Percentiles rank a stretch among this genome's conserved stretches.
Evolutionary conservation across 768 basidiomycete species (phyloP).

Genomic region (Sporobolomyces pararoseus): DNA sequence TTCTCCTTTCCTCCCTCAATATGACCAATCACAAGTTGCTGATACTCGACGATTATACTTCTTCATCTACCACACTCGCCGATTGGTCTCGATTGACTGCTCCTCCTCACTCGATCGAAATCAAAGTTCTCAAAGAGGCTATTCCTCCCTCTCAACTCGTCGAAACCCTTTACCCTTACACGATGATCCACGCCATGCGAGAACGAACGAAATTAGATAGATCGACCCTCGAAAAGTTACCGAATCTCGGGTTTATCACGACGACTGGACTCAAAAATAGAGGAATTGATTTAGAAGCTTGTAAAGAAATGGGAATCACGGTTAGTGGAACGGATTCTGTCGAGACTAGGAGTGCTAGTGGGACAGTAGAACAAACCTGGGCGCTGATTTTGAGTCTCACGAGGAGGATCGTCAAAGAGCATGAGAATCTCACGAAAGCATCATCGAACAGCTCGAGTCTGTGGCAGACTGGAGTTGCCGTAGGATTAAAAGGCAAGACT

Average conservation of each 20-base stretch:
- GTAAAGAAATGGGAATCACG: constrained; percentile 55
- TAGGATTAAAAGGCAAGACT: constrained; percentile 58
- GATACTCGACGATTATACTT: constrained; percentile 64
- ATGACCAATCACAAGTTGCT: constrained; percentile 33
- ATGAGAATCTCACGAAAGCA: constrained; percentile 50
- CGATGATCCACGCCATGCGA: constrained; percentile 64
- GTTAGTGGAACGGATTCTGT: constrained; percentile 56
- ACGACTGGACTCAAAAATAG: constrained; percentile 59
- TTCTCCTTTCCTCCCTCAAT: background rate
- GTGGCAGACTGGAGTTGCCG: constrained; percentile 60
- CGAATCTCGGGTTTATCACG: constrained; percentile 59
- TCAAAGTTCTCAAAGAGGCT: constrained; percentile 54
- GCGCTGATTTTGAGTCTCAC: constrained; percentile 59
- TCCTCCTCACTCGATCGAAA: constrained; percentile 29
- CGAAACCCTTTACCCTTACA: constrained; percentile 56
- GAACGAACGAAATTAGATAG: constrained; percentile 62
- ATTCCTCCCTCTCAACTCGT: constrained; percentile 54
- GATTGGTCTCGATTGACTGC: constrained; percentile 56
- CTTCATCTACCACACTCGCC: constrained; percentile 55
- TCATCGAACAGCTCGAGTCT: too few relatives aligned
- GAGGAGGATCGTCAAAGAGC: constrained; percentile 56
- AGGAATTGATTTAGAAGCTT: constrained; percentile 55
- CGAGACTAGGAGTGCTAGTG: constrained; percentile 47
- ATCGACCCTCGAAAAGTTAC: constrained; percentile 56
- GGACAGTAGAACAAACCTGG: constrained; percentile 65